Base-by-base conservation (phyloP, 208 protist species). In the Novymonas esmeraldas region DNA sequence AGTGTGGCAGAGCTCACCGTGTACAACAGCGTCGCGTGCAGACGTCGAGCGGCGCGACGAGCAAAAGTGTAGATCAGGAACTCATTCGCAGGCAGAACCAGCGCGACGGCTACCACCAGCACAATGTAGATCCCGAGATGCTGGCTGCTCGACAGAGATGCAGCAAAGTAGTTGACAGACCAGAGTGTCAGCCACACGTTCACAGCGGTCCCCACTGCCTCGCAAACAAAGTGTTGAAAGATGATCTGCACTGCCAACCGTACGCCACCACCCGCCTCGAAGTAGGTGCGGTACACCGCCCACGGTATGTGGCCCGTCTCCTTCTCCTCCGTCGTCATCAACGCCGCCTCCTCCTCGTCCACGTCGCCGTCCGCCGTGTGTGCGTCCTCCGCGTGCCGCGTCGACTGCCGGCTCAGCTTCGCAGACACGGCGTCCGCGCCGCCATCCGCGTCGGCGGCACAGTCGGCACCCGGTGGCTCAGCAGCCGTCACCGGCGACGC, bases 241-340 rank as follows among this genome's bases (percentile, higher is more conserved):
- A 87, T 3, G 10, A 82, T 24, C 0, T 72, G 48, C 9, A 48
- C 26, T 5, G 74, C 67, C 3, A 64, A 31, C 2, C 24, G 10
- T 0, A 73, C 3, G 2, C 87, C 87, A 28, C 84, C 90, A 29
- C 67, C 76, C 11, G 74, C 50, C 6, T 18, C 46, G 13, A 85
- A 50, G 65, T 94, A 96, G 36, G 31, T 20, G 6, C 24, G 18
- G 69, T 94, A 95, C 3, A 89, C 56, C 6, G 6, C n/a, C 46
- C 71, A 64, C 34, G 68, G 59, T 4, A 97, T 85, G 22, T 61
- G 57, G 34, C 92, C 94, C 6, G 44, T 29, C 52, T 70, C 79
- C 50, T 84, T 79, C 28, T 95, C 89, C 71, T 97, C 90, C 41
- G 65, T 46, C 13, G 51, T 48, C 36, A 93, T 85, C n/a, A 95